A percentile compares a stretch with the other conserved stretches of the same genome.
phyloP scores from a whole-genome alignment of 768 basidiomycete species.

The Xerocomellus dryophilus region DNA sequence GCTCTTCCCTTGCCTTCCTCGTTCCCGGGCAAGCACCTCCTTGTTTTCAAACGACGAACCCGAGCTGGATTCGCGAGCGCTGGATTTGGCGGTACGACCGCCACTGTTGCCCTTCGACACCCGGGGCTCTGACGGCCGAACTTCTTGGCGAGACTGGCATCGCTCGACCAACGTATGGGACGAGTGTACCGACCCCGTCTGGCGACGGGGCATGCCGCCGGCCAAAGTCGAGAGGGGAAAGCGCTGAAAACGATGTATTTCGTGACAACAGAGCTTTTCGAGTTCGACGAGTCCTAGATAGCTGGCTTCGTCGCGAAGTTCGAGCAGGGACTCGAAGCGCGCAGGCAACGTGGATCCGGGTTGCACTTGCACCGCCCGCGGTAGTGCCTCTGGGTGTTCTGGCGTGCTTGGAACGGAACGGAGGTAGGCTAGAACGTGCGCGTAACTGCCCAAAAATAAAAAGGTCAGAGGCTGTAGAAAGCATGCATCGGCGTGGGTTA shows the following conservation, averaged over 20 bases:
- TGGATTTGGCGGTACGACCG: neutral
- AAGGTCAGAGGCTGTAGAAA: constrained; percentile 1
- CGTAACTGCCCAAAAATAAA: constrained; percentile 46
- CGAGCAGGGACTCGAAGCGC: constrained; percentile 64
- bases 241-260: constrained; percentile 54
- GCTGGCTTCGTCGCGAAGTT: constrained; percentile 75
- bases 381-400: constrained; percentile 52
- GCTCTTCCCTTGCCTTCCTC: constrained; percentile 8
- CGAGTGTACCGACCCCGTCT: constrained; percentile 57
- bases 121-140: constrained; percentile 7
- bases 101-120: neutral
- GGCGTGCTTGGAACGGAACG: constrained; percentile 49
- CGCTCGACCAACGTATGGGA: constrained; percentile 59
- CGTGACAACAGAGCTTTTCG: constrained; percentile 61
- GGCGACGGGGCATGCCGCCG: constrained; percentile 38
- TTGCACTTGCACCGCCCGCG: constrained; percentile 48
- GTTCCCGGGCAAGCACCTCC: constrained; percentile 10
- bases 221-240: constrained; percentile 36
- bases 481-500: constrained; percentile 9
- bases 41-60: constrained; percentile 14
- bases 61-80: constrained; percentile 5
- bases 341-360: constrained; percentile 42
- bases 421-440: constrained; percentile 68
- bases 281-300: constrained; percentile 71
- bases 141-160: constrained; percentile 33